Conservation (phyloP, 2,329 filamentous ascomycete genomes). For the Harringtonia aguacate region DNA sequence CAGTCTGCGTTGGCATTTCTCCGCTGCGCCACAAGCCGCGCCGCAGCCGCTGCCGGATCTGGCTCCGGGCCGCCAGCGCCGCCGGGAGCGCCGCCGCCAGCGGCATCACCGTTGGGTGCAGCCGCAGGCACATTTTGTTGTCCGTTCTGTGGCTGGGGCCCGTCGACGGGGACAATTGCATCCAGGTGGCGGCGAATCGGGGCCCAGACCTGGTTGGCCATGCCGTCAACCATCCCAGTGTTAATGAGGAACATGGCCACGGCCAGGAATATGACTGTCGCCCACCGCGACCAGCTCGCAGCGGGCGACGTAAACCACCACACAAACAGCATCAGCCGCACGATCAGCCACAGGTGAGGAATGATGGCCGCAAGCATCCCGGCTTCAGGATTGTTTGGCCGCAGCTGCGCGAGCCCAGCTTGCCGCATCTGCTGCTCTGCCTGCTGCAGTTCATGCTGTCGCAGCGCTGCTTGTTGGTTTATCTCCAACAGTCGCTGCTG, state of each 20-base stretch:
- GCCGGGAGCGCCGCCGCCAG: conserved; percentile 1
- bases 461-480: no score
- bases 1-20: conserved; percentile 34
- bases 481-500: conserved; percentile 12
- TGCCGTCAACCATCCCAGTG: conserved; percentile 45
- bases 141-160: background rate
- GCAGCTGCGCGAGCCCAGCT: conserved; percentile 11
- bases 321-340: conserved; percentile 47
- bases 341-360: conserved; percentile 52
- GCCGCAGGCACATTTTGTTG: background rate
- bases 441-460: conserved; percentile 11
- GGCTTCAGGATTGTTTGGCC: conserved; percentile 28
- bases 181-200: conserved; percentile 50
- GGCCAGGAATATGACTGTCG: conserved; percentile 43
- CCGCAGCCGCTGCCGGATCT: conserved; percentile 41
- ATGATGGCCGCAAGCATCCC: conserved; percentile 34
- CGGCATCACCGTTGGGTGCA: background rate
- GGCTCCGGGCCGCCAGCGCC: conserved; percentile 15
- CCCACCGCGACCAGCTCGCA: conserved; percentile 48
- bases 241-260: conserved; percentile 47
- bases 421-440: conserved; percentile 18
- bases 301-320: conserved; percentile 54
- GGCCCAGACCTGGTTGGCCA: conserved; percentile 43
- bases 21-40: conserved; percentile 39
- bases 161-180: conserved; percentile 44